A percentile compares a stretch with the other conserved stretches of the same genome.
Evolutionary conservation across 352 stramenopile genomes (phyloP).

Genomic region (Pythium insidiosum): DNA sequence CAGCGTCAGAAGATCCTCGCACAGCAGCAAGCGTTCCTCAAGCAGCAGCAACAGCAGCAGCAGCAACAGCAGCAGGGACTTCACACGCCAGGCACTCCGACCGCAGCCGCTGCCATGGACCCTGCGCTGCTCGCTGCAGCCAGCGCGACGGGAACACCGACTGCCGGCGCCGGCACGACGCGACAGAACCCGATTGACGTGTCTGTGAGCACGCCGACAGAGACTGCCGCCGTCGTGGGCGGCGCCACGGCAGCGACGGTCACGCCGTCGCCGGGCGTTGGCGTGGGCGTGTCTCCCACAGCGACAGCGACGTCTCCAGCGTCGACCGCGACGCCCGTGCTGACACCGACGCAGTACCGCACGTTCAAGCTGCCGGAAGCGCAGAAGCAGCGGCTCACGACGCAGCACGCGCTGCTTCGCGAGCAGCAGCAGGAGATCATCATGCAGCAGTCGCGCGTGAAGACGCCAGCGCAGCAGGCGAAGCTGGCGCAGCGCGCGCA

Average conservation of each 20-base stretch:
- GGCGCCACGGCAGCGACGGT: too few species aligned
- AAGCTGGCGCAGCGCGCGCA: constrained; percentile 73
- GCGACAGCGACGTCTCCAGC: background rate
- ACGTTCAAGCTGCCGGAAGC: constrained; percentile 60
- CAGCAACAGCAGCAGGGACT: constrained; percentile 4
- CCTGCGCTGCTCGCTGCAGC: constrained; percentile 2
- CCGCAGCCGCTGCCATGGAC: constrained; percentile 6
- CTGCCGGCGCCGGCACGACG: constrained; percentile 16
- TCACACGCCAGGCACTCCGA: background rate
- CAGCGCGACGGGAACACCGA: constrained; percentile 14
- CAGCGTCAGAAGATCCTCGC: constrained; percentile 27
- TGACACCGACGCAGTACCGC: constrained; percentile 67
- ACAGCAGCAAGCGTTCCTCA: constrained; percentile 19
- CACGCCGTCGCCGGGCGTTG: too few species aligned
- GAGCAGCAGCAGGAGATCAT: constrained; percentile 79
- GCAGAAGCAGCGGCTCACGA: constrained; percentile 61
- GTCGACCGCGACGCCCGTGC: constrained; percentile 13
- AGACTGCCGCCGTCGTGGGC: too few species aligned
- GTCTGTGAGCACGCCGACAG: constrained; percentile 20
- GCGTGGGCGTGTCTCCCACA: too few species aligned
- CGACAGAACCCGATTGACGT: constrained; percentile 46
- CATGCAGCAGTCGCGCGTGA: constrained; percentile 59
- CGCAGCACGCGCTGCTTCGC: constrained; percentile 59
- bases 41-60: constrained; percentile 7
- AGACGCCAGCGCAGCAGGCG: constrained; percentile 56